Evolutionary conservation across 495 filamentous ascomycete genomes (phyloP).

Genomic region (Bryoglossum gracile): DNA sequence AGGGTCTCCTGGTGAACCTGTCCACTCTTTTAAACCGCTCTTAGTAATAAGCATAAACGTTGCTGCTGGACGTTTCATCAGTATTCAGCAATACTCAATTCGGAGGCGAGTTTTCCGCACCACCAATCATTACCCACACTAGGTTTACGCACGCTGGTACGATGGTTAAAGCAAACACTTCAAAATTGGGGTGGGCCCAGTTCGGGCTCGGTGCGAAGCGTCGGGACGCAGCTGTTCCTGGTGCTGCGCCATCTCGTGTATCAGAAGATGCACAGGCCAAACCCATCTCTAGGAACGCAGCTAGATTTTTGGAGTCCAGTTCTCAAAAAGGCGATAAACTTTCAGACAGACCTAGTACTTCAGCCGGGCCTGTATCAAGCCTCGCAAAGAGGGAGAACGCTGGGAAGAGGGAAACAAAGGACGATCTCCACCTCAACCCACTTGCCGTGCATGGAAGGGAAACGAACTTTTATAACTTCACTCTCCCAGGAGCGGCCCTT

Average conservation of each 20-base stretch:
- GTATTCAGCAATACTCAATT: not conserved
- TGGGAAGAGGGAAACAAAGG: constrained; percentile 36
- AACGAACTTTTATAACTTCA: constrained; percentile 27
- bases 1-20: constrained; percentile 25
- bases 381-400: constrained; percentile 13
- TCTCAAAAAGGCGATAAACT: constrained; percentile 9
- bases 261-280: constrained; percentile 24
- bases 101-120: constrained; percentile 1
- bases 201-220: constrained; percentile 14
- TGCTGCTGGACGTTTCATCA: constrained; percentile 14
- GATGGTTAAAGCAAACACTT: constrained; percentile 8
- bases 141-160: not conserved
- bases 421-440: constrained; percentile 40
- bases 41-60: constrained; percentile 16
- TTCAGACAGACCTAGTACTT: constrained; percentile 23
- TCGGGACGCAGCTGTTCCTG: constrained; percentile 22
- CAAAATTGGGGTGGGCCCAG: constrained; percentile 11
- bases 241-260: constrained; percentile 23
- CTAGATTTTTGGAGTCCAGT: constrained; percentile 6
- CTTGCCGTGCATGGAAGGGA: constrained; percentile 15
- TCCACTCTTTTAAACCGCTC: constrained; percentile 21
- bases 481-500: constrained; percentile 27
- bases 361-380: constrained; percentile 13
- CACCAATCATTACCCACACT: constrained; percentile 13
- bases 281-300: constrained; percentile 1